phyloP scores from a whole-genome alignment of 164 flowering plant genomes.

The Akebia trifoliata region DNA sequence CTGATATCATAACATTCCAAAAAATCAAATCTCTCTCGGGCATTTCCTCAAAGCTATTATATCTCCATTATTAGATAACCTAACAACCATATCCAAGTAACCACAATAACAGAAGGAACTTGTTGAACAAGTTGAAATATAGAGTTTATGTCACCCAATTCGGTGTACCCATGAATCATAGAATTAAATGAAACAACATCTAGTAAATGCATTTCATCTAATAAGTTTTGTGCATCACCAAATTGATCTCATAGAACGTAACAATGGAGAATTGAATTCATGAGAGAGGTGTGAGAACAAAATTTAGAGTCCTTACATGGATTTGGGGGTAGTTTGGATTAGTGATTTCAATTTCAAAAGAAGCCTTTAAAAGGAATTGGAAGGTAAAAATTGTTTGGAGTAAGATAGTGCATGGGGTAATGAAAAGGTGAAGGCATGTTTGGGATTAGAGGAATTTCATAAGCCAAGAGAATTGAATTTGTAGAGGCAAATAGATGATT shows the following conservation, averaged over 20 bases:
- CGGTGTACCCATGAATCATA: constrained; percentile 23
- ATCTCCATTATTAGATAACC: constrained; percentile 19
- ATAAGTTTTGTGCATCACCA: constrained; percentile 10
- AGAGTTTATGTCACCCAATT: constrained; percentile 18
- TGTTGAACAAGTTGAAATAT: constrained; percentile 17
- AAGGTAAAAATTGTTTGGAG: constrained; percentile 17
- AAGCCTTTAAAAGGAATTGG: constrained; percentile 26
- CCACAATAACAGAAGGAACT: constrained; percentile 13
- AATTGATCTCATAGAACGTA: constrained; percentile 15
- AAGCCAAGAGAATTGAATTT: constrained; percentile 26
- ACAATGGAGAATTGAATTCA: constrained; percentile 21
- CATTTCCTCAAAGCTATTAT: constrained; percentile 24
- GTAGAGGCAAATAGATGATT: constrained; percentile 14
- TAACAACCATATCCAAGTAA: constrained; percentile 26
- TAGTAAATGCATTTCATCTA: constrained; percentile 20
- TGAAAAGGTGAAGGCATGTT: constrained; percentile 18
- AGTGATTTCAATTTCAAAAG: constrained; percentile 14
- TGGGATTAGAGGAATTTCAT: constrained; percentile 18
- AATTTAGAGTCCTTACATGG: constrained; percentile 19
- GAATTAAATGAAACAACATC: constrained; percentile 25
- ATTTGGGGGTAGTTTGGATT: constrained; percentile 7
- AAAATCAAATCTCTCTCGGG: constrained; percentile 22
- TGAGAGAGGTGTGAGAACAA: constrained; percentile 13
- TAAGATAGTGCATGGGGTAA: constrained; percentile 13
- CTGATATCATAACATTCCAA: constrained; percentile 19